Conservation (phyloP, 345 rosid genomes). For the Linum trigynum region DNA sequence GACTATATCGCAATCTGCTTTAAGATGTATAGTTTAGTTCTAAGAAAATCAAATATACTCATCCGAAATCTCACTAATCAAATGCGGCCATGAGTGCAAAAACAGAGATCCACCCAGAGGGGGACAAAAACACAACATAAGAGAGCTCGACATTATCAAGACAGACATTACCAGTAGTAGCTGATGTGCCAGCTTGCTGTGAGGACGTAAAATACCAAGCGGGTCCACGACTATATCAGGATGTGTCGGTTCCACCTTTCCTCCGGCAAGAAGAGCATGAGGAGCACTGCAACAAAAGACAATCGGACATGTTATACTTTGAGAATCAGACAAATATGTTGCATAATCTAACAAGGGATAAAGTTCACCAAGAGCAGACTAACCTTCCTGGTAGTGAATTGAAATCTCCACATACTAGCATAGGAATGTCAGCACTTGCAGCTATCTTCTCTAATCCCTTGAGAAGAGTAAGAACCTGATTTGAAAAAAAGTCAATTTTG, state of each 20-base stretch:
- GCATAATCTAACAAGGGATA: slow-evolving; percentile 7
- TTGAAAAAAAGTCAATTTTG: background rate
- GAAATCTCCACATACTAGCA: slow-evolving; percentile 35
- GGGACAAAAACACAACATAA: background rate
- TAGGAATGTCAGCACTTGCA: slow-evolving; percentile 22
- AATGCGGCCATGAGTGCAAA: background rate
- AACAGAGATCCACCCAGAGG: background rate
- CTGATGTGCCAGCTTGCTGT: slow-evolving; percentile 80
- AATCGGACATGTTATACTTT: slow-evolving; percentile 6
- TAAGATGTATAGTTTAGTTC: too few species aligned
- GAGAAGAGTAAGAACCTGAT: slow-evolving; percentile 26
- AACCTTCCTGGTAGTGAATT: slow-evolving; percentile 34
- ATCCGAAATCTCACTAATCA: too few species aligned
- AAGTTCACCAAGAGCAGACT: slow-evolving; percentile 15
- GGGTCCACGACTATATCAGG: slow-evolving; percentile 81
- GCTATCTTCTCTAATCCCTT: slow-evolving; percentile 29
- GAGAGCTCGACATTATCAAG: background rate
- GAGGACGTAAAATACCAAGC: slow-evolving; percentile 79
- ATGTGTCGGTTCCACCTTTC: slow-evolving; percentile 75
- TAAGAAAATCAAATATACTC: too few species aligned
- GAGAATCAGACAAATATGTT: background rate
- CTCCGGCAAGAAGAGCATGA: slow-evolving; percentile 95
- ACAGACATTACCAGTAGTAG: slow-evolving; percentile 65
- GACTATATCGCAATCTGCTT: too few species aligned
- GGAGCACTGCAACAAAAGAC: slow-evolving; percentile 60